Percentiles rank a stretch among this genome's conserved stretches.
Conservation (phyloP, 106 monocot species). For the Dendrobium chrysotoxum region DNA sequence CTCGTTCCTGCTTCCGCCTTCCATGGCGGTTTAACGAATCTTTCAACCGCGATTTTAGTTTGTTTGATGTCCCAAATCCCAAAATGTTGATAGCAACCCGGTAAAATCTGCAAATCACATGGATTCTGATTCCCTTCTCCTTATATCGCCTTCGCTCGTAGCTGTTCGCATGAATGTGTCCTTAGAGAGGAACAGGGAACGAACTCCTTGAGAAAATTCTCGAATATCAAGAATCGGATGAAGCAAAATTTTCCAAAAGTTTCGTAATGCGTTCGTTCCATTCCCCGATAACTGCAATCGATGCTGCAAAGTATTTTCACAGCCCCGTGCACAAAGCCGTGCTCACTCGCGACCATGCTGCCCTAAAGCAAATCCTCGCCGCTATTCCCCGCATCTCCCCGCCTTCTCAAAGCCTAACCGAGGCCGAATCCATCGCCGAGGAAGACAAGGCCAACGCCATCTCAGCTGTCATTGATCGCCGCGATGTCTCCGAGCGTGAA, state of each 20-base stretch:
- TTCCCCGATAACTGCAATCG: conserved; percentile 7
- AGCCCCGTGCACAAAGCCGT: conserved; percentile 19
- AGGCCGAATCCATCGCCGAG: conserved; percentile 30
- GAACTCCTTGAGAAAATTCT: neutral
- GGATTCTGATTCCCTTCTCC: neutral
- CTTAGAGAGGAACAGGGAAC: neutral
- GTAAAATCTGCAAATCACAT: neutral
- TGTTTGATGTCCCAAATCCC: neutral
- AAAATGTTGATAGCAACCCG: neutral
- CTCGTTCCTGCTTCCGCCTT: neutral
- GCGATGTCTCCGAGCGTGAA: conserved; percentile 50
- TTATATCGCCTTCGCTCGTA: neutral
- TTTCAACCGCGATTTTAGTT: neutral
- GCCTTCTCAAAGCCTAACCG: conserved; percentile 7
- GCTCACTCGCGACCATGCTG: conserved; percentile 1
- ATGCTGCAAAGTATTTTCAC: neutral
- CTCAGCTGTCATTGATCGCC: conserved; percentile 37
- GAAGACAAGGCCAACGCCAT: conserved; percentile 39
- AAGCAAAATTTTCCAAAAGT: neutral
- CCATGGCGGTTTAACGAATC: neutral
- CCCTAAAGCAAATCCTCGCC: neutral
- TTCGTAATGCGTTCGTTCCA: neutral
- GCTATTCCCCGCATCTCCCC: conserved; percentile 1
- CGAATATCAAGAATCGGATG: neutral
- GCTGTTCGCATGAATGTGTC: neutral